Conservation (phyloP, 2,329 filamentous ascomycete species). For the Colletotrichum sp. region DNA sequence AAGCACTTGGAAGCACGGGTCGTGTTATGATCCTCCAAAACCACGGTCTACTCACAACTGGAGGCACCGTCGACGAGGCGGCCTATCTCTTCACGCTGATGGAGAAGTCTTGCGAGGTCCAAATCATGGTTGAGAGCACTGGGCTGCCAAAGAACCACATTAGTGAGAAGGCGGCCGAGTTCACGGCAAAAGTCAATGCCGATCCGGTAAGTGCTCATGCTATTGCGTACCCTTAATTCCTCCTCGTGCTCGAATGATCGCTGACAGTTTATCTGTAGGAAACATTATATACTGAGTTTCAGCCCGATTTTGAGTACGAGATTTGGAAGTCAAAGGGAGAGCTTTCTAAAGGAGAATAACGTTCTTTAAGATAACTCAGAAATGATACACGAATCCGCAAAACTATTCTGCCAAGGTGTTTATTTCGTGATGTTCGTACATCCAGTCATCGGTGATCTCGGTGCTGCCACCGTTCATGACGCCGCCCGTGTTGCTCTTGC, state of each 20-base stretch:
- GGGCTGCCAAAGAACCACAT: slow-evolving; percentile 32
- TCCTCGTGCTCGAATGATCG: not conserved
- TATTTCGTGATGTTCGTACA: not conserved
- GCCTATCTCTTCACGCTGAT: slow-evolving; percentile 62
- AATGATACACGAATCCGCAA: not conserved
- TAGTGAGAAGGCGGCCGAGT: slow-evolving; percentile 39
- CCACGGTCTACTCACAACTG: slow-evolving; percentile 69
- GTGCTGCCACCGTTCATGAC: not conserved
- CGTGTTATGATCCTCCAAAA: slow-evolving; percentile 66
- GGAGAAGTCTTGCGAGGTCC: slow-evolving; percentile 36
- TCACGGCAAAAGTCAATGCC: not conserved
- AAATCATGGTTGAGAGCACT: slow-evolving; percentile 34
- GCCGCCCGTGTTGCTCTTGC: not conserved
- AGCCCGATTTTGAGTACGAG: not conserved
- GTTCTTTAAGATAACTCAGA: accelerated
- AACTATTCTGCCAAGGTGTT: not conserved
- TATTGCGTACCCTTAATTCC: not conserved
- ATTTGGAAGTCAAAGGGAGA: not conserved
- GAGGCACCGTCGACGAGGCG: slow-evolving; percentile 70
- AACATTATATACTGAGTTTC: not conserved
- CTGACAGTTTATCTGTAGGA: not conserved
- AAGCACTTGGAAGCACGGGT: slow-evolving; percentile 57
- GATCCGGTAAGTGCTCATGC: not conserved
- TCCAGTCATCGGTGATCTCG: not conserved
- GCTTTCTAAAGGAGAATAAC: not conserved